Percentiles rank a stretch among this genome's conserved stretches.
These are phyloP conservation scores for Waltergamsia citrina DNA, from an alignment of 2,329 filamentous ascomycete species.

Conservation along the genomic window DNA sequence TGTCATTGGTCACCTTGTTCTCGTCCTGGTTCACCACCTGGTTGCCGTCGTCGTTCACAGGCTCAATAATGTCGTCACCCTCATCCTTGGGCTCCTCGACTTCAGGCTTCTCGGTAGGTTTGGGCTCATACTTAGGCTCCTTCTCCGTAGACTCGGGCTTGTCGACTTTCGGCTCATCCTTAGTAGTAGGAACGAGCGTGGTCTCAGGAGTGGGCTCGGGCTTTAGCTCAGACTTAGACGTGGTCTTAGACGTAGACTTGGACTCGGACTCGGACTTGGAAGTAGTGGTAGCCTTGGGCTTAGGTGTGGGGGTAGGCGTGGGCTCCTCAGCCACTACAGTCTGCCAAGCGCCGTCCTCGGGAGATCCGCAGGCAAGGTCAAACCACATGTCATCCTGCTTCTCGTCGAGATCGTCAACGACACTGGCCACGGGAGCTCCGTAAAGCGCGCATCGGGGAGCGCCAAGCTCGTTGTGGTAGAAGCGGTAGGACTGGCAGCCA, in stretches of 20 bases:
- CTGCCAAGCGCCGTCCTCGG: conserved; percentile 14
- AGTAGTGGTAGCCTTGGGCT: background rate
- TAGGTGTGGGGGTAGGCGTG: background rate
- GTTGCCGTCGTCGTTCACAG: too few relatives aligned
- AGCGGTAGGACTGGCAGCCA: conserved; percentile 25
- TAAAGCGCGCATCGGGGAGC: conserved; percentile 25
- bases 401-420: conserved; percentile 17
- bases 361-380: conserved; percentile 24
- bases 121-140: too few relatives aligned
- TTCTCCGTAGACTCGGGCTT: too few relatives aligned
- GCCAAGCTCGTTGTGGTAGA: conserved; percentile 18
- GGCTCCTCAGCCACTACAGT: background rate
- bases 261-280: background rate
- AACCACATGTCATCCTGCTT: conserved; percentile 21
- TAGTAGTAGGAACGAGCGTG: background rate
- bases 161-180: too few relatives aligned
- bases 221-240: background rate
- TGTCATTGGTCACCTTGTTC: too few relatives aligned
- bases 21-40: too few relatives aligned
- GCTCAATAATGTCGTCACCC: too few relatives aligned
- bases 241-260: background rate
- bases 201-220: background rate
- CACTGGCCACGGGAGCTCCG: conserved; percentile 18
- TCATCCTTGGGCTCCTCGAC: too few relatives aligned
- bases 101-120: too few relatives aligned